Base-by-base conservation (phyloP, 306 rosid genomes). In the Acmispon strigosus region DNA sequence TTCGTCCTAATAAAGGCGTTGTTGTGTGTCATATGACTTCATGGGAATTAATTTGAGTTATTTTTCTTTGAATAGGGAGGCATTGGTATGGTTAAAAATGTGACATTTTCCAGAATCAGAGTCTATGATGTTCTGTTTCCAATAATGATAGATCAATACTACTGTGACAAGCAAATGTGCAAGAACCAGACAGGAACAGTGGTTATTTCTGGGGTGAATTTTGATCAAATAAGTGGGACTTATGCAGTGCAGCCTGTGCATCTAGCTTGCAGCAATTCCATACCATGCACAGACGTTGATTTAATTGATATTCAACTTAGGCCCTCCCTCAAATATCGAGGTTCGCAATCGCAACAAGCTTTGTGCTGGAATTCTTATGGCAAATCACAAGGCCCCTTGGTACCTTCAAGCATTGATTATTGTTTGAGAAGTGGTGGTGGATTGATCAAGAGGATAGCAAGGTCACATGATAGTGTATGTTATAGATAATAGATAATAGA, bases 281-380 rank as follows among this genome's bases (percentile, higher is more conserved):
- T 77, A 34, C 98, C 98, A 0, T 94, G 98, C 86, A 87, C 90
- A 55, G 88, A 86, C 17, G 84, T 94, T 50, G 88, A 89, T 70
- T 75, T 94, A 9, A 80, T 41, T 36, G 85, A 78, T 43, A 90
- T 94, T 70, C 95, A 87, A 65, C 83, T 94, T 7, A 89, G 82
- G 8, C 95, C 95, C 0, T 83, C 89, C 7, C 45, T 66, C 0
- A 56, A 47, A 10, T 41, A 62, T 27, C 17, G 54, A 72, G 81
- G 83, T 6, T 64, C 80, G 43, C 79, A 84, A 37, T 64, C 80
- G 43, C 79, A 84, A 37, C 80, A 72, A 59, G 81, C 90, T 68
- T 4, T 81, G 73, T 94, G 98, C 54, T 84, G 61, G 73, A 89
- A 94, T 63, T 78, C 96, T 39, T 94, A 87, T 51, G 98, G 98